Percentiles rank a stretch among this genome's conserved stretches.
Conservation (phyloP, 2,329 filamentous ascomycete species). For the Atkinsonella hypoxylon region DNA sequence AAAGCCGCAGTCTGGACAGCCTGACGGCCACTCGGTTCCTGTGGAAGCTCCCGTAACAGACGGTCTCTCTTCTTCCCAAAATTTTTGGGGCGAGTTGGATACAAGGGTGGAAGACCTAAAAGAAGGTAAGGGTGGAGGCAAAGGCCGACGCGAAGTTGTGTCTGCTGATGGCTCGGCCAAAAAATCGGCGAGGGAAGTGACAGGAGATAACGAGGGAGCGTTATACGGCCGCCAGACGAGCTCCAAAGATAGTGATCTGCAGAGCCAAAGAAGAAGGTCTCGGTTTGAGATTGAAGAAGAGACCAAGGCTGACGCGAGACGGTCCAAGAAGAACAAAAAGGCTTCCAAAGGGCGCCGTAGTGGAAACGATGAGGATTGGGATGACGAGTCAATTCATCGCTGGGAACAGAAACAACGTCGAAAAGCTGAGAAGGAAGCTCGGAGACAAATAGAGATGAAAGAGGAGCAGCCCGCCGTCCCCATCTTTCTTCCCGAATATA, state of each 20-base stretch:
- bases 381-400: slow-evolving; percentile 24
- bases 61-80: slow-evolving; percentile 1
- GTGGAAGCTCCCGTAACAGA: neutral
- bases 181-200: neutral
- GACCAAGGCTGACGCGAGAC: slow-evolving; percentile 8
- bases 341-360: slow-evolving; percentile 7
- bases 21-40: neutral
- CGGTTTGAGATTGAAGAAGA: slow-evolving; percentile 20
- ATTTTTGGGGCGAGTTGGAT: slow-evolving; percentile 17
- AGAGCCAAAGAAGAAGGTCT: slow-evolving; percentile 16
- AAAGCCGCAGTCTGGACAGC: neutral
- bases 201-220: neutral
- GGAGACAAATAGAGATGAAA: slow-evolving; percentile 27
- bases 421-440: slow-evolving; percentile 30
- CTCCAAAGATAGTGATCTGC: slow-evolving; percentile 6
- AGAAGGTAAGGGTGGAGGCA: slow-evolving; percentile 5
- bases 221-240: neutral
- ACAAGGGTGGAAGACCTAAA: slow-evolving; percentile 10
- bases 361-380: slow-evolving; percentile 22
- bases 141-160: neutral
- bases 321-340: slow-evolving; percentile 16
- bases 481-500: slow-evolving; percentile 79
- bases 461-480: slow-evolving; percentile 35
- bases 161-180: neutral
- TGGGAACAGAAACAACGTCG: slow-evolving; percentile 27